A percentile compares a stretch with the other conserved stretches of the same genome.
Evolutionary conservation across 345 rosid species (phyloP).

Genomic region (Trapa bicornis): DNA sequence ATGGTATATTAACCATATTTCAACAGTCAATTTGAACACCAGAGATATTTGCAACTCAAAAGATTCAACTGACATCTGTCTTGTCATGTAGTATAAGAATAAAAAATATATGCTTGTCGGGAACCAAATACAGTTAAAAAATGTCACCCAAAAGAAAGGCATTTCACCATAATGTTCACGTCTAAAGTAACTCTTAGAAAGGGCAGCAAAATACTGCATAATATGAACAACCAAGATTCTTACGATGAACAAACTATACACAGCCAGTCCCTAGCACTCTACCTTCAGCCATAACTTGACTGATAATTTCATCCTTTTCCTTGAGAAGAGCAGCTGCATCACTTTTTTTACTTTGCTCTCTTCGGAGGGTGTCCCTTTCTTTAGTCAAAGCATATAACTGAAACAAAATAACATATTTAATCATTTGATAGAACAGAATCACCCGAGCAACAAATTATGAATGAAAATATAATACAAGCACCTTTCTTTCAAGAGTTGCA

Average conservation of each 20-base stretch:
- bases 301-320: constrained; percentile 98
- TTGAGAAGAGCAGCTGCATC: constrained; percentile 96
- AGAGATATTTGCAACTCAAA: neutral
- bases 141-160: neutral
- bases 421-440: neutral
- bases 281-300: constrained; percentile 99
- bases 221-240: neutral
- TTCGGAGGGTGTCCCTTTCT: constrained; percentile 95
- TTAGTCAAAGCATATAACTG: constrained; percentile 94
- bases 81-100: neutral
- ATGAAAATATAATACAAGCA: constrained; percentile 11
- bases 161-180: neutral
- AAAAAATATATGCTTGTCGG: neutral
- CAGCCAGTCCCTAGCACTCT: constrained; percentile 16
- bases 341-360: constrained; percentile 88
- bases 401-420: constrained; percentile 9
- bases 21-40: neutral
- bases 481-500: constrained; percentile 94
- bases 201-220: neutral
- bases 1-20: neutral
- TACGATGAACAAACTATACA: neutral
- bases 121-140: neutral
- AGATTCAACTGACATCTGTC: neutral
- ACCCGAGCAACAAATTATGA: neutral
- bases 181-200: neutral